phyloP scores from a whole-genome alignment of 2,329 filamentous ascomycete genomes.

The Colletotrichum lindemuthianum region DNA sequence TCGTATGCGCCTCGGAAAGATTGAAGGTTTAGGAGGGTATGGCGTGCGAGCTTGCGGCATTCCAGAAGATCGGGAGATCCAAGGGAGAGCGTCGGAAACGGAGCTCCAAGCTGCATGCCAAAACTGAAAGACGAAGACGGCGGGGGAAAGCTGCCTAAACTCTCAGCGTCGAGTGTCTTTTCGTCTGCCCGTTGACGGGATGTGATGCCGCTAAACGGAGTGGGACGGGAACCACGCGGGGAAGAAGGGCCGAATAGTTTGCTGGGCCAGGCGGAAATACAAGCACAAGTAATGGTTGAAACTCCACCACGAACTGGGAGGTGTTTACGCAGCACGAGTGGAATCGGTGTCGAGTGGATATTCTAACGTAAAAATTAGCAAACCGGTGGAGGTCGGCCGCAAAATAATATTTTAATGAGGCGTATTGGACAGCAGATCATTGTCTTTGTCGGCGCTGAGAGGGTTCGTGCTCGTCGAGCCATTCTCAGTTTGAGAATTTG shows the following conservation, averaged over 20 bases:
- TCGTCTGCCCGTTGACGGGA: not conserved
- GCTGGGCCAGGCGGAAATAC: not conserved
- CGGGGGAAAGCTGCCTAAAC: not conserved
- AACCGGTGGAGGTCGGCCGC: conserved; percentile 24
- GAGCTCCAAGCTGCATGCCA: not conserved
- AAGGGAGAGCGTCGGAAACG: not conserved
- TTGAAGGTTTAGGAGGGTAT: not conserved
- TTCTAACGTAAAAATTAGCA: conserved; percentile 34
- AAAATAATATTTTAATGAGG: conserved; percentile 31
- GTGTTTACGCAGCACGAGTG: conserved; percentile 11
- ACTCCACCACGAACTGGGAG: conserved; percentile 24
- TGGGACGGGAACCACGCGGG: conserved; percentile 28
- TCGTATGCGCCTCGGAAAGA: not conserved
- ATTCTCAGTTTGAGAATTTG: too few relatives aligned
- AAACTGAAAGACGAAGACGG: not conserved
- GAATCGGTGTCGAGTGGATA: conserved; percentile 21
- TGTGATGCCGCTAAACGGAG: not conserved
- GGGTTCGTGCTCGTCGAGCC: not conserved
- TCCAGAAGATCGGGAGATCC: not conserved
- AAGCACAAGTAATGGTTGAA: not conserved
- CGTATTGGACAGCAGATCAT: conserved; percentile 3
- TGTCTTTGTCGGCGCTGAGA: not conserved
- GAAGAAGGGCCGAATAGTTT: conserved; percentile 25
- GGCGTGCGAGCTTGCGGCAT: not conserved
- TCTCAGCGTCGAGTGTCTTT: not conserved